phyloP scores from a whole-genome alignment of 352 stramenopile genomes.

The Globisporangium orthogonon region DNA sequence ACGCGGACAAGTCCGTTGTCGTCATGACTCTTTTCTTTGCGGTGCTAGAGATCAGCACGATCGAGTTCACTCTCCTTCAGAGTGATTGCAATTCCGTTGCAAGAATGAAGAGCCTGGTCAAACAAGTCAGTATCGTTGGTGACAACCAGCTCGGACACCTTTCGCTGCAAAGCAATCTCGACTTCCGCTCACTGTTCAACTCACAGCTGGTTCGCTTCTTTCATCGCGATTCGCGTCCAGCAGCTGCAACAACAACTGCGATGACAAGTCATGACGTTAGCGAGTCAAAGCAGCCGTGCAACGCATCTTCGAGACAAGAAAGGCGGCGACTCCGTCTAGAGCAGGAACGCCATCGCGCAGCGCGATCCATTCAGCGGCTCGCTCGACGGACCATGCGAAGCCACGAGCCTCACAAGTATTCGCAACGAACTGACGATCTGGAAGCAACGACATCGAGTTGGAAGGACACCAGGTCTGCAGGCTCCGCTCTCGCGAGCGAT shows the following conservation, averaged over 20 bases:
- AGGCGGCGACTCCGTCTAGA: constrained; percentile 5
- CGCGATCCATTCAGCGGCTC: constrained; percentile 15
- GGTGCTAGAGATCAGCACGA: constrained; percentile 40
- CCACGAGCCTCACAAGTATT: background rate
- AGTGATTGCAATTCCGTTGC: background rate
- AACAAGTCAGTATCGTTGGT: constrained; percentile 44
- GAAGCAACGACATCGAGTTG: background rate
- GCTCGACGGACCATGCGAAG: constrained; percentile 5
- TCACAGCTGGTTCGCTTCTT: constrained; percentile 24
- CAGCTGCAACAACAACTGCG: background rate
- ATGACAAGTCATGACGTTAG: background rate
- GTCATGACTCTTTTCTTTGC: constrained; percentile 33
- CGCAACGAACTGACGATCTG: background rate
- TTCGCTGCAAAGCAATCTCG: constrained; percentile 41
- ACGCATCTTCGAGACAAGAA: background rate
- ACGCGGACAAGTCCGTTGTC: background rate
- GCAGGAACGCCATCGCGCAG: constrained; percentile 1
- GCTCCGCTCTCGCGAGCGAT: background rate
- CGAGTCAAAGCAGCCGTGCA: constrained; percentile 2
- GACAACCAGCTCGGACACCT: constrained; percentile 55
- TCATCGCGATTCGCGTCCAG: background rate
- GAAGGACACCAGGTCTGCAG: background rate
- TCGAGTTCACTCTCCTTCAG: constrained; percentile 48
- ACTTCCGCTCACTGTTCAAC: constrained; percentile 47
- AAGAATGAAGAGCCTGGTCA: constrained; percentile 41